These are phyloP conservation scores for Pleurotus salmoneostramineus DNA, from an alignment of 768 basidiomycete species.

Conservation along the genomic window DNA sequence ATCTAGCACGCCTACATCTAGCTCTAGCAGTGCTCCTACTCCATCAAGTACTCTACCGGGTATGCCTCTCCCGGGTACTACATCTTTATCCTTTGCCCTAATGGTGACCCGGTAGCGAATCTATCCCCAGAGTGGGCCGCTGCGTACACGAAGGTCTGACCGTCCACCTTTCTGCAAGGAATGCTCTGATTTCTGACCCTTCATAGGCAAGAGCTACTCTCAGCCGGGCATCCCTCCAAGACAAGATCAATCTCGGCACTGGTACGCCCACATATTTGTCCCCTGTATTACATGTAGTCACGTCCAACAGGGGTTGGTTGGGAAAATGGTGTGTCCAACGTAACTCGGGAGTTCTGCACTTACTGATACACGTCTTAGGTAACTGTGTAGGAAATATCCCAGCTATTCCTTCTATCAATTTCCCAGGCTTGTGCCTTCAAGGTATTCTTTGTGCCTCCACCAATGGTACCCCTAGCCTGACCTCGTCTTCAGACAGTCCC, in stretches of 20 bases:
- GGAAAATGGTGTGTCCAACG: slow-evolving; percentile 28
- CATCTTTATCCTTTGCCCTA: not conserved
- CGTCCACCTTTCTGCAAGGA: not conserved
- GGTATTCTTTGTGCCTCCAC: slow-evolving; percentile 19
- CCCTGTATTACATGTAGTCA: slow-evolving; percentile 3
- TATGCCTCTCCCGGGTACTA: slow-evolving; percentile 15
- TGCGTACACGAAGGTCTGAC: slow-evolving; percentile 47
- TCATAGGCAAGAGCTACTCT: slow-evolving; percentile 45
- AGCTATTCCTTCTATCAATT: slow-evolving; percentile 39
- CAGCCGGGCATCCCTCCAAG: slow-evolving; percentile 45
- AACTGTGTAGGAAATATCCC: slow-evolving; percentile 50
- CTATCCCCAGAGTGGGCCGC: slow-evolving; percentile 49
- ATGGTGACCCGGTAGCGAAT: slow-evolving; percentile 23
- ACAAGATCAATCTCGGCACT: slow-evolving; percentile 56
- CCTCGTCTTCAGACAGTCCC: slow-evolving; percentile 31
- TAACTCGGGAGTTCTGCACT: not conserved
- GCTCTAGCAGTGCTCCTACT: slow-evolving; percentile 15
- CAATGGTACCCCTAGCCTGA: not conserved
- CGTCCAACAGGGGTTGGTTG: slow-evolving; percentile 32
- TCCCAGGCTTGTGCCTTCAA: slow-evolving; percentile 49
- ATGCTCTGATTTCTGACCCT: not conserved
- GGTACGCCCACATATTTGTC: slow-evolving; percentile 23
- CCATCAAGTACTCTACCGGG: slow-evolving; percentile 18
- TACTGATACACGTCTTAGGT: slow-evolving; percentile 18
- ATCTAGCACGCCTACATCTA: slow-evolving; percentile 17